phyloP scores from a whole-genome alignment of 768 basidiomycete genomes.

The Agrocybe praecox region DNA sequence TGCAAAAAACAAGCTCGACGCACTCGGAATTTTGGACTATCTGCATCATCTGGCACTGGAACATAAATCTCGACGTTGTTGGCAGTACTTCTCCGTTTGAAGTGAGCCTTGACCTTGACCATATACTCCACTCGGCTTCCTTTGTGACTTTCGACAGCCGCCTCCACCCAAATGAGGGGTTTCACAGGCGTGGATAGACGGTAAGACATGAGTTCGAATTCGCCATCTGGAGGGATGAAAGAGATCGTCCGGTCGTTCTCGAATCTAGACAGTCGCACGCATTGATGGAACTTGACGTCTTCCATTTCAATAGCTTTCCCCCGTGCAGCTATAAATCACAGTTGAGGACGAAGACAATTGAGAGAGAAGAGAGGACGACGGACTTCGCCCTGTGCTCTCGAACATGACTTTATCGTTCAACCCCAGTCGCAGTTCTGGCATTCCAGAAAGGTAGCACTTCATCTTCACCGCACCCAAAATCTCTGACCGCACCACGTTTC shows the following conservation, averaged over 20 bases:
- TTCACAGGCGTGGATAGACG: conserved; percentile 96
- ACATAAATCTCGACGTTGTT: conserved; percentile 99
- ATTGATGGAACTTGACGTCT: conserved; percentile 99
- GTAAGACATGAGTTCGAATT: conserved; percentile 98
- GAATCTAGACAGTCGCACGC: conserved; percentile 94
- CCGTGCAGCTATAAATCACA: conserved; percentile 61
- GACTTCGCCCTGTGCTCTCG: conserved; percentile 93
- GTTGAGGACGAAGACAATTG: conserved; percentile 1
- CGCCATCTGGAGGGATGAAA: conserved; percentile 98
- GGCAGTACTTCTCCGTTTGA: conserved; percentile 94
- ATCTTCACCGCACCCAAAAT: conserved; percentile 99
- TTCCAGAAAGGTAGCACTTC: conserved; percentile 99
- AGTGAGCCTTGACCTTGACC: conserved; percentile 95
- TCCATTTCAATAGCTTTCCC: conserved; percentile 99
- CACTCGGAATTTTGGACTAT: conserved; percentile 96
- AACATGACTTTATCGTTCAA: conserved; percentile 99
- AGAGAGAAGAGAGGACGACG: conserved; percentile 28
- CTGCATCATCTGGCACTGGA: conserved; percentile 98
- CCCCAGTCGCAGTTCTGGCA: conserved; percentile 95
- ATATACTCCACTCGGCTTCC: conserved; percentile 96
- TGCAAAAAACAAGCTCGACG: conserved; percentile 24
- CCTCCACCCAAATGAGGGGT: conserved; percentile 97
- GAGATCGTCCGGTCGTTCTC: conserved; percentile 99
- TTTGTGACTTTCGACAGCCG: conserved; percentile 90
- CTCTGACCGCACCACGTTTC: conserved; percentile 96